These are phyloP conservation scores for Carex scoparia DNA, from an alignment of 176 grass and related monocot genomes.

Conservation along the genomic window DNA sequence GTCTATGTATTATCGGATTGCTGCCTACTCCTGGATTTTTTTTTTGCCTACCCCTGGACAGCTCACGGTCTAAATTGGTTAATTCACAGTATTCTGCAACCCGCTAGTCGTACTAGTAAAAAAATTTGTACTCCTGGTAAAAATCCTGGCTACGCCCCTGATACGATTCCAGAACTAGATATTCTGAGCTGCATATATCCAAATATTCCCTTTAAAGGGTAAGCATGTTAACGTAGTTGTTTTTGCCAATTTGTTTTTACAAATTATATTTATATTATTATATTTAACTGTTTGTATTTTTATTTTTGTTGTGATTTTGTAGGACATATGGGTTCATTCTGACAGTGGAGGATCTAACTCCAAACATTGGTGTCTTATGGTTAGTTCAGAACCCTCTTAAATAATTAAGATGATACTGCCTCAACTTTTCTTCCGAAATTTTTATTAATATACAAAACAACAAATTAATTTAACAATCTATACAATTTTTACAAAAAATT, in stretches of 20 bases:
- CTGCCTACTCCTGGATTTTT: no score
- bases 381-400: constrained; percentile 27
- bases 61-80: no score
- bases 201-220: background rate
- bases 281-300: constrained; percentile 4
- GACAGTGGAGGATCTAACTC: constrained; percentile 68
- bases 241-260: background rate
- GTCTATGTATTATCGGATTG: no score
- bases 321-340: constrained; percentile 90
- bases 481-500: no score
- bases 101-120: no score
- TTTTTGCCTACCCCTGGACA: no score
- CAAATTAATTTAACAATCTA: no score
- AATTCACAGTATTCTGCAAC: no score
- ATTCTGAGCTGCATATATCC: background rate
- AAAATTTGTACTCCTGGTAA: no score
- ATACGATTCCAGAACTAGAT: background rate
- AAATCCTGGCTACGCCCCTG: no score
- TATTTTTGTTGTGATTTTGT: constrained; percentile 35
- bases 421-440: background rate
- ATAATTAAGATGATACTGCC: background rate
- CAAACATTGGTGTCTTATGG: constrained; percentile 86
- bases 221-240: background rate
- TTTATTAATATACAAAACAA: no score
- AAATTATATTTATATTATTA: background rate